Base-by-base conservation (phyloP, 2,329 filamentous ascomycete genomes). In the Pyrenophora teres region DNA sequence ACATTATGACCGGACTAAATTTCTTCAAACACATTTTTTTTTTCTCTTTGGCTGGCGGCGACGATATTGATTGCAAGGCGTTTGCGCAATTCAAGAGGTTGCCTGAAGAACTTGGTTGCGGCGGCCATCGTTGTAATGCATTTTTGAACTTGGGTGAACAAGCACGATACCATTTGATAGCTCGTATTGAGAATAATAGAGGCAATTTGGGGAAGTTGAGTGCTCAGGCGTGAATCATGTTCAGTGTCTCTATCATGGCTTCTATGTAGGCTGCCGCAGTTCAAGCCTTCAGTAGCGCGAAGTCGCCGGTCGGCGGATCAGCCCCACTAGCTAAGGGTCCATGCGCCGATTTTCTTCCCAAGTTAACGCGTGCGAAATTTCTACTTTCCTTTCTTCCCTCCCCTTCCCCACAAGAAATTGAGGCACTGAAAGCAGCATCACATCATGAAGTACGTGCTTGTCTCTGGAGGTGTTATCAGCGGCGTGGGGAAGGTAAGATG, bases 381-480 rank as follows among this genome's bases (percentile, higher is more conserved):
- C 47, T 32, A 41, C 52, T 59, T 51, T 48, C 46, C 60, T 71
- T 74, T 69, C 69, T 68, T 75, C 69, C 74, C 66, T 74, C 74
- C 75, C 71, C 57, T 64, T 74, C 73, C 68, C 70, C 71, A 72
- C 70, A 63, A 59, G 65, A 67, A 72, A 67, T 56, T 69, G 66
- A 73, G 72, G 51, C 62, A 64, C 73, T 69, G 68, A 70, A 70
- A 69, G 63, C 65, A 72, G 43, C 48, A 85, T 78, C 69, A 92
- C 48, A 85, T 78, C 69, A 92, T 91, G 88, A 90, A 90, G 79
- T 90, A 90, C 81, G 86, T 92, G 75, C 80, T 91, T 62, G 87
- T 91, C 63, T 89, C 87, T 64, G 88, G 88, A 81, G 88, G 87
- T 57, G 70, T 73, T 48, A 73, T 72, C 59, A 71, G 68, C 64